Base-by-base conservation (phyloP, 768 basidiomycete species). In the Boletus reticuloceps region DNA sequence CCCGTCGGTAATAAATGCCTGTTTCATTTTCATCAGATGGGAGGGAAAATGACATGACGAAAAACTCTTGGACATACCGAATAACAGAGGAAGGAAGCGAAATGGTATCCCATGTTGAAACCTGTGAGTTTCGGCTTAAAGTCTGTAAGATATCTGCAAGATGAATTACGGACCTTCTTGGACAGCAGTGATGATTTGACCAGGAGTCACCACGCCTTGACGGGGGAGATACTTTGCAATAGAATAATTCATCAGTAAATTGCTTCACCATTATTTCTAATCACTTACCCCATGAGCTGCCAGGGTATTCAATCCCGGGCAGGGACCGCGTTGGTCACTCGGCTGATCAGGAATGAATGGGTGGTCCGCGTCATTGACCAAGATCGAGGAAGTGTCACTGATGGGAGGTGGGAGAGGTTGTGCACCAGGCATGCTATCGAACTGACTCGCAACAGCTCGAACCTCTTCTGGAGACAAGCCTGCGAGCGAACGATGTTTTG, bases 221-320 rank as follows among this genome's bases (percentile, higher is more conserved):
- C 27, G 58, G 16, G 50, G 45, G 14, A 66, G 7, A n/a, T 66
- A 66, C 61, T 63, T 50, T 34, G 14, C 11, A 47, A 47, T 27
- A 27, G 27, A 27, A 22, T 0, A 29, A 20, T 53, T 17, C 14
- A 36, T 40, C 2, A 17, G 38, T 6, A 7, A 13, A n/a, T 27
- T 41, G 42, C 34, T 11, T 36, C 20, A 0, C 4, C 3, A 6
- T 39, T 22, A 31, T 36, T 9, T 31, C 25, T 3, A 14, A n/a
- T 45, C 10, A 40, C 62, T 53, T 17, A 67, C 64, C 5, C 65
- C 62, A 5, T 67, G 64, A 56, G 55, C 48, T 3, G 64, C 61
- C 3, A 66, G 42, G 8, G 62, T 66, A 29, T 66, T 60, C 51
- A 64, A 39, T 46, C 64, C 64, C 1, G 64, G 61, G 40, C 51